phyloP scores from a whole-genome alignment of 257 asterid genomes.

The Echium plantagineum region DNA sequence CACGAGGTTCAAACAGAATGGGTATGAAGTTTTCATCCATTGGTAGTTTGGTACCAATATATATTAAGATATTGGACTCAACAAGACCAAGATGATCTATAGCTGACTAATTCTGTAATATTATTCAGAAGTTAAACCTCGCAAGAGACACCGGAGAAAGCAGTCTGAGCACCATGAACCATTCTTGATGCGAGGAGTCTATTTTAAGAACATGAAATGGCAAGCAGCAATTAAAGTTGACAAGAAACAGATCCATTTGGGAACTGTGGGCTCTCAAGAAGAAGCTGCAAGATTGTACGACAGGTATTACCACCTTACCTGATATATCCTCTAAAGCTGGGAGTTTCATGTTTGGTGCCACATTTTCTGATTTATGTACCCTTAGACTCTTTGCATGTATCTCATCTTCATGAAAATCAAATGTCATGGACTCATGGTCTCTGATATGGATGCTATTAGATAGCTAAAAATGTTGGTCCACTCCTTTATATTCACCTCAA shows the following conservation, averaged over 20 bases:
- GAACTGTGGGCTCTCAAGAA: conserved; percentile 90
- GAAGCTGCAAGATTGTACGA: conserved; percentile 90
- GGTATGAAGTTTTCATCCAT: background rate
- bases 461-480: no score
- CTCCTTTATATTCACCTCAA: no score
- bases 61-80: background rate
- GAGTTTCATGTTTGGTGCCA: background rate
- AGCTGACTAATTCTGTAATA: conserved; percentile 1
- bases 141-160: conserved; percentile 85
- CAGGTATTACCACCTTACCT: conserved; percentile 29
- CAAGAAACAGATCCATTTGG: conserved; percentile 90
- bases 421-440: no score
- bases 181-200: conserved; percentile 82
- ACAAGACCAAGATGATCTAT: background rate
- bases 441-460: no score
- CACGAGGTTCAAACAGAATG: background rate
- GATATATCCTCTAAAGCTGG: background rate
- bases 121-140: conserved; percentile 63
- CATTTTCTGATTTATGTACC: background rate
- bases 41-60: no score
- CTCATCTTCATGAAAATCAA: no score
- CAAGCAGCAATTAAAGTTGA: conserved; percentile 99
- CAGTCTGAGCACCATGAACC: conserved; percentile 66
- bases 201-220: conserved; percentile 93
- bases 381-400: background rate